Evolutionary conservation across 805 yeast genomes (phyloP).

Genomic region (Kuraishia borneana): DNA sequence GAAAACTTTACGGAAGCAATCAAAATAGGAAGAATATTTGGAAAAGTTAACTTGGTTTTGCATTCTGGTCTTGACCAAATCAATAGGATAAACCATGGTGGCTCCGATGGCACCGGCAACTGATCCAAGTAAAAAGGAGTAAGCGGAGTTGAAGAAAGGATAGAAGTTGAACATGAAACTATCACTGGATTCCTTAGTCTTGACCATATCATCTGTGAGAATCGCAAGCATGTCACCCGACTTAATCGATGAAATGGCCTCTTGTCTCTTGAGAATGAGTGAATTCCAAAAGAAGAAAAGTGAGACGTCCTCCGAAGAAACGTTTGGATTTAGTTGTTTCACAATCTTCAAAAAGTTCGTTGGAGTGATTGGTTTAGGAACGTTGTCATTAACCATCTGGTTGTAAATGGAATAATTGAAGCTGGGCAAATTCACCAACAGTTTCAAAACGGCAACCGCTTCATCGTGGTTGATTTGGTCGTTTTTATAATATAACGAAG

Average conservation of each 20-base stretch:
- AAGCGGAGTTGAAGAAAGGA: conserved; percentile 75
- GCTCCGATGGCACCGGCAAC: conserved; percentile 98
- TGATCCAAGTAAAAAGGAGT: conserved; percentile 84
- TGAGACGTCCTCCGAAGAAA: conserved; percentile 16
- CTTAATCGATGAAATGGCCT: conserved; percentile 12
- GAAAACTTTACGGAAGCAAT: conserved; percentile 75
- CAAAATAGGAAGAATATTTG: conserved; percentile 68
- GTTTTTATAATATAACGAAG: conserved; percentile 23
- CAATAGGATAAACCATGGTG: conserved; percentile 95
- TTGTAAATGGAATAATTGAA: conserved; percentile 17
- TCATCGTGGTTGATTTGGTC: conserved; percentile 35
- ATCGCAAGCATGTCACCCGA: conserved; percentile 21
- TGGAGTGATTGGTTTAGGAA: conserved; percentile 11
- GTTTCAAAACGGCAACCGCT: conserved; percentile 33
- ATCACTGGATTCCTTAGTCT: conserved; percentile 34
- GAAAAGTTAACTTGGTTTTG: conserved; percentile 79
- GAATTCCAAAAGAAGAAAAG: conserved; percentile 24
- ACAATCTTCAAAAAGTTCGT: conserved; percentile 15
- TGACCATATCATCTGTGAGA: conserved; percentile 44
- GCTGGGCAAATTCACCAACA: conserved; percentile 24
- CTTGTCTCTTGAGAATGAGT: conserved; percentile 14
- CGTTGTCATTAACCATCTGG: conserved; percentile 8
- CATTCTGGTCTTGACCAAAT: conserved; percentile 92
- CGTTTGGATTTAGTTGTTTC: conserved; percentile 6
- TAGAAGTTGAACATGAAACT: conserved; percentile 26